These are phyloP conservation scores for Phytopythium kandeliae DNA, from an alignment of 352 stramenopile species.

Conservation along the genomic window DNA sequence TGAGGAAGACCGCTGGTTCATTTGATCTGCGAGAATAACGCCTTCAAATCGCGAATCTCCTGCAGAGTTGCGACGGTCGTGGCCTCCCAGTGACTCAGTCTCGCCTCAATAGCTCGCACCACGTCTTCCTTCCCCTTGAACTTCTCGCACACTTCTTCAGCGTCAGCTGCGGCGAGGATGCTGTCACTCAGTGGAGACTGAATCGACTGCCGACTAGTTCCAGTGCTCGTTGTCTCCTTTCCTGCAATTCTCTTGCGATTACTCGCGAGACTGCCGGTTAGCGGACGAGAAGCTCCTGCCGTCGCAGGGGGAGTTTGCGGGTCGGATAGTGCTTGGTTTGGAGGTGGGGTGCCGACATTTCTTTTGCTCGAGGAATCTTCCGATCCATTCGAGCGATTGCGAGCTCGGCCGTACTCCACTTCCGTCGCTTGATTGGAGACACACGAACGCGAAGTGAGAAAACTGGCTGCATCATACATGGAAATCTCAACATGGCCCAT, in stretches of 20 bases:
- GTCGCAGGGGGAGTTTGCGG: conserved; percentile 14
- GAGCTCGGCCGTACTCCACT: conserved; percentile 27
- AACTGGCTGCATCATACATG: not conserved
- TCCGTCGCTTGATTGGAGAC: conserved; percentile 10
- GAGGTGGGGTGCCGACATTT: not conserved
- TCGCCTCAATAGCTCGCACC: conserved; percentile 46
- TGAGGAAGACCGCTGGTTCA: conserved; percentile 1
- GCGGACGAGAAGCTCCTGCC: conserved; percentile 11
- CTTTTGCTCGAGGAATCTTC: not conserved
- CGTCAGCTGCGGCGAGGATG: conserved; percentile 12
- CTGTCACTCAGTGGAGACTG: conserved; percentile 37
- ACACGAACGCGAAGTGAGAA: not conserved
- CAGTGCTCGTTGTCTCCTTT: conserved; percentile 11
- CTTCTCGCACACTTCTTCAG: conserved; percentile 21
- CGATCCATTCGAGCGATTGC: conserved; percentile 7
- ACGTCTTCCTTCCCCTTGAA: conserved; percentile 31
- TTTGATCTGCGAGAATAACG: conserved; percentile 46
- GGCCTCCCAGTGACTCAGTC: conserved; percentile 56
- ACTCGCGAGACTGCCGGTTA: conserved; percentile 50
- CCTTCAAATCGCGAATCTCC: conserved; percentile 69
- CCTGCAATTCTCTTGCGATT: conserved; percentile 45
- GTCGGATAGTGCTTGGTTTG: not conserved
- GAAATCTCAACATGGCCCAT: not conserved
- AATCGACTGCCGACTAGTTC: conserved; percentile 12
- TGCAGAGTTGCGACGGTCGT: conserved; percentile 58